Percentiles rank a stretch among this genome's conserved stretches.
phyloP scores from a whole-genome alignment of 1,284 basidiomycete species.

The Moesziomyces aphidis region DNA sequence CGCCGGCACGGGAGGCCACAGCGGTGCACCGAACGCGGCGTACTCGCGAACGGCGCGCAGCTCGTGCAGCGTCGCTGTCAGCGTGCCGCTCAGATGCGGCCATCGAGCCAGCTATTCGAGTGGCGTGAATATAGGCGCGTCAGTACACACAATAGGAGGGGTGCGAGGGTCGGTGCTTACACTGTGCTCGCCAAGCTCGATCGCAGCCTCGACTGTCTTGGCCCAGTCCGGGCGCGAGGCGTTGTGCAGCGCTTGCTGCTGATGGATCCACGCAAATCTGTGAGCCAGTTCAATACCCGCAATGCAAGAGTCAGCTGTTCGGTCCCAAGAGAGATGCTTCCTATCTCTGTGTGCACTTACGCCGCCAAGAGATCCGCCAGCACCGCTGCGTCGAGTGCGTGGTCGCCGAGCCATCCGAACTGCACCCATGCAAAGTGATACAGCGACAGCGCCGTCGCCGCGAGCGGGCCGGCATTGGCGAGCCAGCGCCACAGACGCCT shows the following conservation, averaged over 20 bases:
- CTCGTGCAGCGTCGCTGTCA: neutral
- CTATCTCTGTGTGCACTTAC: slow-evolving; percentile 10
- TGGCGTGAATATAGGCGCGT: no score
- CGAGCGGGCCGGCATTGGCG: slow-evolving; percentile 14
- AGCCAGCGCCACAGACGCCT: slow-evolving; percentile 23
- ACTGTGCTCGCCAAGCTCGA: slow-evolving; percentile 19
- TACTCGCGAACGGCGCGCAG: neutral
- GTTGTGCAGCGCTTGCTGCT: slow-evolving; percentile 3
- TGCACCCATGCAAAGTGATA: slow-evolving; percentile 19
- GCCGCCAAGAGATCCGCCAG: slow-evolving; percentile 28
- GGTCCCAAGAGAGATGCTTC: no score
- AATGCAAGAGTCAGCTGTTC: no score
- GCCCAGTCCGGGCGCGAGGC: slow-evolving; percentile 1
- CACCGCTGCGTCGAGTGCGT: slow-evolving; percentile 14
- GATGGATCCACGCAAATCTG: slow-evolving; percentile 25
- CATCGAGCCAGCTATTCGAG: neutral
- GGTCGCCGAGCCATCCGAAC: slow-evolving; percentile 31
- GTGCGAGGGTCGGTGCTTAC: slow-evolving; percentile 8
- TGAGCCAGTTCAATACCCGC: no score
- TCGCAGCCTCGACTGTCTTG: slow-evolving; percentile 6
- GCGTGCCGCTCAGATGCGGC: neutral
- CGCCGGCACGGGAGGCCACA: neutral
- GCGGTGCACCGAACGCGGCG: neutral
- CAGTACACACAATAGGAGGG: no score
- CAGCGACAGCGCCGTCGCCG: slow-evolving; percentile 14